phyloP scores from a whole-genome alignment of 2,329 filamentous ascomycete genomes.

The Penicillium digitatum region DNA sequence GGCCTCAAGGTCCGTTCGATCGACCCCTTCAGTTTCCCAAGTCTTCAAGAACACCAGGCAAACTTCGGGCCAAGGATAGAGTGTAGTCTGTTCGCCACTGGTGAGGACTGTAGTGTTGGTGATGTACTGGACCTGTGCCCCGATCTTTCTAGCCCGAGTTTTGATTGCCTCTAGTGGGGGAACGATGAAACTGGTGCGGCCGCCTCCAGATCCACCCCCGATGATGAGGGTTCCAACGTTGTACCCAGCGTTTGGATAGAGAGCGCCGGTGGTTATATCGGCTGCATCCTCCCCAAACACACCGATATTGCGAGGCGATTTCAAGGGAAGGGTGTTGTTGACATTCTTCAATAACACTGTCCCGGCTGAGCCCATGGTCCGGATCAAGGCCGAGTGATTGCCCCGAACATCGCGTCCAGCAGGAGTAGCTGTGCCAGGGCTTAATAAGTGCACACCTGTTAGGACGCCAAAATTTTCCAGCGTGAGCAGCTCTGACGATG shows the following conservation, averaged over 20 bases:
- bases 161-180: conserved; percentile 26
- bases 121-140: conserved; percentile 20
- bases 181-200: conserved; percentile 8
- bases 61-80: conserved; percentile 1
- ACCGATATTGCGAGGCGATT: conserved; percentile 44
- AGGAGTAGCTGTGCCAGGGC: conserved; percentile 9
- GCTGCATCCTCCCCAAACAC: conserved; percentile 36
- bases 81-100: neutral
- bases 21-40: conserved; percentile 35
- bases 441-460: neutral
- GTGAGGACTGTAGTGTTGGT: conserved; percentile 12
- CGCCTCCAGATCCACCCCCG: conserved; percentile 11
- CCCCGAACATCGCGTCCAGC: conserved; percentile 56
- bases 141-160: conserved; percentile 13
- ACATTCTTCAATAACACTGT: conserved; percentile 65
- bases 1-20: conserved; percentile 33
- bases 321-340: conserved; percentile 48
- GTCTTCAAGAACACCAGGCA: conserved; percentile 60
- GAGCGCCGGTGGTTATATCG: conserved; percentile 8
- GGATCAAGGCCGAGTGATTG: conserved; percentile 66
- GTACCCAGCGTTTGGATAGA: conserved; percentile 3
- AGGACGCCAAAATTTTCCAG: neutral
- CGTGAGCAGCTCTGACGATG: conserved; percentile 12
- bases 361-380: conserved; percentile 68
- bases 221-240: conserved; percentile 10